Conservation (phyloP, 805 yeast genomes). For the Deakozyma indianensis region DNA sequence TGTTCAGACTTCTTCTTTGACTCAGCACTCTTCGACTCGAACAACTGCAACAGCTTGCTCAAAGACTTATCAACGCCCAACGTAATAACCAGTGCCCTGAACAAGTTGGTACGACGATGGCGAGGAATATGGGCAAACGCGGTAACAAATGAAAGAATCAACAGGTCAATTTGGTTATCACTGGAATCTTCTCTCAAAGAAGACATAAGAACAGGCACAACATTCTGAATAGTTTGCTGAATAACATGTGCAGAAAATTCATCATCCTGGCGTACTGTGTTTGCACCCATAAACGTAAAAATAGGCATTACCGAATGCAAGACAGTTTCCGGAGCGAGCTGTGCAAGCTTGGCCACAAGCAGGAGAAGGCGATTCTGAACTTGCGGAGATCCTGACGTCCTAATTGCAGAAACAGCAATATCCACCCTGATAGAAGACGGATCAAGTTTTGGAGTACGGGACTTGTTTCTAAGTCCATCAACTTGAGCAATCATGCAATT, state of each 20-base stretch:
- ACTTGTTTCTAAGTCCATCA: slow-evolving; percentile 27
- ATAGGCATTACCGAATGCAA: slow-evolving; percentile 98
- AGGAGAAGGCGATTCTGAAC: slow-evolving; percentile 79
- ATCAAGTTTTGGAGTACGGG: slow-evolving; percentile 30
- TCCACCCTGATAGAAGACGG: slow-evolving; percentile 71
- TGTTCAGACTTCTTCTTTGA: slow-evolving; percentile 51
- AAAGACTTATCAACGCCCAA: slow-evolving; percentile 54
- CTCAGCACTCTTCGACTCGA: slow-evolving; percentile 64
- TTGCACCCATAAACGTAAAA: slow-evolving; percentile 98
- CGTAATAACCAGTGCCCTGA: slow-evolving; percentile 65
- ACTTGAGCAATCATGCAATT: slow-evolving; percentile 68
- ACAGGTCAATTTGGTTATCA: slow-evolving; percentile 48
- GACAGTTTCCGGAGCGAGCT: slow-evolving; percentile 79
- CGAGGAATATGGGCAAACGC: slow-evolving; percentile 94
- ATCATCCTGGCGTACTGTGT: slow-evolving; percentile 91
- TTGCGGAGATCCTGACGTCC: slow-evolving; percentile 84
- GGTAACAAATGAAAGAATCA: slow-evolving; percentile 78
- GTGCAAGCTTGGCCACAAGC: slow-evolving; percentile 77
- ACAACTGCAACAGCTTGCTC: slow-evolving; percentile 57
- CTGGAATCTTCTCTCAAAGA: slow-evolving; percentile 19
- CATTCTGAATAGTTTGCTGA: slow-evolving; percentile 78
- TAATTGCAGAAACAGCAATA: slow-evolving; percentile 75
- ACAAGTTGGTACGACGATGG: slow-evolving; percentile 82
- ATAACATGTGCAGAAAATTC: slow-evolving; percentile 87
- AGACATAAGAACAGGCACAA: slow-evolving; percentile 75